Conservation (phyloP, 2,329 filamentous ascomycete species). For the Ophiocordyceps camponoti-rufipedis region DNA sequence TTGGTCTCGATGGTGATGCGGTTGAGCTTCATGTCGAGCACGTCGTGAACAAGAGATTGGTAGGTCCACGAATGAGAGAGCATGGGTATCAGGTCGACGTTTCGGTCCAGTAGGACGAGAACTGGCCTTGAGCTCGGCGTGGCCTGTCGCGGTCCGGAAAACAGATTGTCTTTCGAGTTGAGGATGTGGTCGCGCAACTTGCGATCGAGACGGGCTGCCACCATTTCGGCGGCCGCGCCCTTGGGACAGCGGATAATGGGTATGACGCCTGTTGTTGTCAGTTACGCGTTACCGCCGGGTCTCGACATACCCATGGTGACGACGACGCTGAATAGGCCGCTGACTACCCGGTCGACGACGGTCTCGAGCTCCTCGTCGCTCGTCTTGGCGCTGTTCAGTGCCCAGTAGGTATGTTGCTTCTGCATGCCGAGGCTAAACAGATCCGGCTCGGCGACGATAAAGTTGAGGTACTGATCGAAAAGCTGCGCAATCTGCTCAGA, state of each 20-base stretch:
- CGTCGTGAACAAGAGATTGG: slow-evolving; percentile 62
- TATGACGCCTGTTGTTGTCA: slow-evolving; percentile 48
- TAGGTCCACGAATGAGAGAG: slow-evolving; percentile 80
- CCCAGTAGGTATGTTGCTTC: slow-evolving; percentile 81
- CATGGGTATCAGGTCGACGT: slow-evolving; percentile 93
- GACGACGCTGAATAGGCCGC: slow-evolving; percentile 89
- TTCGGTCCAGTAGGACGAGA: slow-evolving; percentile 83
- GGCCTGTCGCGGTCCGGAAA: slow-evolving; percentile 47
- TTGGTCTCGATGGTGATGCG: slow-evolving; percentile 79
- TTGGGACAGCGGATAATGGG: slow-evolving; percentile 92
- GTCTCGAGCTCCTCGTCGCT: slow-evolving; percentile 78
- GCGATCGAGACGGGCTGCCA: slow-evolving; percentile 81
- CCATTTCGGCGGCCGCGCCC: slow-evolving; percentile 82
- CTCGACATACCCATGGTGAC: slow-evolving; percentile 73
- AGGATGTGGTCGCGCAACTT: slow-evolving; percentile 93
- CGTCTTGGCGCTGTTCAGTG: slow-evolving; percentile 83
- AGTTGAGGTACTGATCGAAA: slow-evolving; percentile 94
- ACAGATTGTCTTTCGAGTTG: slow-evolving; percentile 95
- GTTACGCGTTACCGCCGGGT: neutral
- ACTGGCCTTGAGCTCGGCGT: slow-evolving; percentile 67
- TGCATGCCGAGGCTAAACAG: slow-evolving; percentile 88
- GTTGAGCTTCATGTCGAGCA: slow-evolving; percentile 49
- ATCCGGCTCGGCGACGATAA: slow-evolving; percentile 88
- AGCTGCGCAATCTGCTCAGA: slow-evolving; percentile 83
- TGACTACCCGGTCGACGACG: slow-evolving; percentile 81